Conservation (phyloP, 495 filamentous ascomycete genomes). For the Talaromyces stipitatus region DNA sequence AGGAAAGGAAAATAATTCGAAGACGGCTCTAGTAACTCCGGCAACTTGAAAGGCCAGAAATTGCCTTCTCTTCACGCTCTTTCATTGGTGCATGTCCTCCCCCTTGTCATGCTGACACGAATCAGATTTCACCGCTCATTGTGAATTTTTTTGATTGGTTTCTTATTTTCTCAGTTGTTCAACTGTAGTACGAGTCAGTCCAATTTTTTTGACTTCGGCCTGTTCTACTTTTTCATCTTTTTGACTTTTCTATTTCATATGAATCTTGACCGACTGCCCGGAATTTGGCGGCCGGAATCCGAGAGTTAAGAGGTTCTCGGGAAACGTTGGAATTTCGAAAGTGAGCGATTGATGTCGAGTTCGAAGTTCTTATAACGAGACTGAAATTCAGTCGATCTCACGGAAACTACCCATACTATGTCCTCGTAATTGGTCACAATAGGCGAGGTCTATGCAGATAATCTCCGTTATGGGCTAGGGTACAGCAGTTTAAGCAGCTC, state of each 20-base stretch:
- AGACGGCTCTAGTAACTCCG: too few species aligned
- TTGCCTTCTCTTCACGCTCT: neutral
- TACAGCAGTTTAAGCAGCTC: neutral
- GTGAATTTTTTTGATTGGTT: neutral
- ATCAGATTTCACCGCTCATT: neutral
- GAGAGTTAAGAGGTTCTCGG: neutral
- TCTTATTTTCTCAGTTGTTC: neutral
- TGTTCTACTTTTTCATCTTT: neutral
- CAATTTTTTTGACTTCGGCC: neutral
- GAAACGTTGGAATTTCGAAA: neutral
- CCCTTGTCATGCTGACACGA: neutral
- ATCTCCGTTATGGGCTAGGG: neutral
- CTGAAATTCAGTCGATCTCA: too few species aligned
- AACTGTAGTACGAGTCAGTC: neutral
- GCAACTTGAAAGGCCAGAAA: neutral
- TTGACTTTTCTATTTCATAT: neutral
- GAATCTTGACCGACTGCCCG: neutral
- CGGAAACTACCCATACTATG: neutral
- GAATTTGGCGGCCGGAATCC: neutral
- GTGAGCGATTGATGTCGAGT: too few species aligned
- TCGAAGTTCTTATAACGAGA: too few species aligned
- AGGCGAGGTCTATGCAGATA: neutral
- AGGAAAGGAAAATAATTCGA: too few species aligned
- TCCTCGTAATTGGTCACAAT: neutral
- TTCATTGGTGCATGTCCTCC: neutral